Evolutionary conservation across 371 early-diverging fungal genomes (phyloP), one percentile per base, ranked within the genome.

Genomic region (Mortierella sp.): DNA sequence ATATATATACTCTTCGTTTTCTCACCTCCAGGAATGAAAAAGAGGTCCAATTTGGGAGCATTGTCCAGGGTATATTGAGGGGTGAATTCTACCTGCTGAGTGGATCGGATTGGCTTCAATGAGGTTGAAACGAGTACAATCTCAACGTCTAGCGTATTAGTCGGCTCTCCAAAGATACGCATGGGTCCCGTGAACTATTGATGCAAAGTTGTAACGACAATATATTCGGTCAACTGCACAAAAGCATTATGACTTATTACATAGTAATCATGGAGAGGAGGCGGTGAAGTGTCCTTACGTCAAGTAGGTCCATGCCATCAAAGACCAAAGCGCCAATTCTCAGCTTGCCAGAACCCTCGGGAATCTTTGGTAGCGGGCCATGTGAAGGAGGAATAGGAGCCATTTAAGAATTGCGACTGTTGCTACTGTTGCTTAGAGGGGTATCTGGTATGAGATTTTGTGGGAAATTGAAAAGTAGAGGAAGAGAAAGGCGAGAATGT

Each of bases 291-390:
- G 16, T 3, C 39, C 63, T 35, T 77, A 77, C 76, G 26, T 81
- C 81, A 16, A 81, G 73, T 30, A 81, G 51, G 37, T 81, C 81
- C 28, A 66, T 55, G 12, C 55, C 73, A 39, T 75, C 68, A 58
- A 65, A 81, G 51, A 81, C 37, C 20, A 81, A 54, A 28, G 81
- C 81, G 30, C 81, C 81, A 49, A 81, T 62, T 22, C 49, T 43
- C 30, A 81, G 6, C 16, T 32, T 72, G n/a, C 66, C 39, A 18
- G 57, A 40, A 6, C 70, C 76, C 37, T 64, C 35, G 47, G 80
- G 76, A n/a, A 72, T 63, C 57, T 75, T 72, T 54, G 81, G 81
- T 22, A 81, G 16, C 20, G 81, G 81, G 32, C 79, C 75, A 51
- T 79, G 79, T 12, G 55, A 28, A 24, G 55, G 55, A 28, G 55